Conservation (phyloP, 768 basidiomycete species). For the Boletus sp. region DNA sequence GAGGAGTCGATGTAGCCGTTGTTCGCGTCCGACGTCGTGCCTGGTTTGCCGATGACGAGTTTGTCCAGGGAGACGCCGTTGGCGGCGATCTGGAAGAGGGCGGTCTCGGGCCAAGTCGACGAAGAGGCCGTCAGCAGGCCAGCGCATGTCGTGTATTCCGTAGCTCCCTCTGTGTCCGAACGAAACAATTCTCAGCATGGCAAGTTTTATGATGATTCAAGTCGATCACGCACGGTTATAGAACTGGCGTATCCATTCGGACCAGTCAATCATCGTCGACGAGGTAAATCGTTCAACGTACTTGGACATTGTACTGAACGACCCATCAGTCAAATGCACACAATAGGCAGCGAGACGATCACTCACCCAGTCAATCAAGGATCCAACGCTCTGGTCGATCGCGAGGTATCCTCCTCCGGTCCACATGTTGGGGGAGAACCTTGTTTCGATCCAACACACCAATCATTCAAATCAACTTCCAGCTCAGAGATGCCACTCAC, state of each 20-base stretch:
- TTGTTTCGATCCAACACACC: neutral
- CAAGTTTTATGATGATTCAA: neutral
- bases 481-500: slow-evolving; percentile 2
- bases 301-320: too few species aligned
- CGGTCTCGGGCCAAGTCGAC: slow-evolving; percentile 52
- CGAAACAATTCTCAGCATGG: neutral
- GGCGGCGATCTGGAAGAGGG: slow-evolving; percentile 21
- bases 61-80: slow-evolving; percentile 46
- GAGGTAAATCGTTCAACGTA: too few species aligned
- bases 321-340: neutral
- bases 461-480: too few species aligned
- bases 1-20: slow-evolving; percentile 59
- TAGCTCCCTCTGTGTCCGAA: slow-evolving; percentile 50
- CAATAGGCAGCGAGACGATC: neutral
- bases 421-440: slow-evolving; percentile 22
- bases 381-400: slow-evolving; percentile 35
- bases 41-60: slow-evolving; percentile 57
- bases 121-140: slow-evolving; percentile 50
- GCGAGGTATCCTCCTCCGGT: slow-evolving; percentile 28
- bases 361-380: slow-evolving; percentile 44
- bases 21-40: slow-evolving; percentile 38
- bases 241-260: slow-evolving; percentile 10
- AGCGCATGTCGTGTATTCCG: slow-evolving; percentile 45
- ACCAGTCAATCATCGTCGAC: neutral
- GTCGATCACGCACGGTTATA: slow-evolving; percentile 25